These are phyloP conservation scores for Besnoitia besnoiti DNA, from an alignment of 169 alveolate genomes.

Conservation along the genomic window DNA sequence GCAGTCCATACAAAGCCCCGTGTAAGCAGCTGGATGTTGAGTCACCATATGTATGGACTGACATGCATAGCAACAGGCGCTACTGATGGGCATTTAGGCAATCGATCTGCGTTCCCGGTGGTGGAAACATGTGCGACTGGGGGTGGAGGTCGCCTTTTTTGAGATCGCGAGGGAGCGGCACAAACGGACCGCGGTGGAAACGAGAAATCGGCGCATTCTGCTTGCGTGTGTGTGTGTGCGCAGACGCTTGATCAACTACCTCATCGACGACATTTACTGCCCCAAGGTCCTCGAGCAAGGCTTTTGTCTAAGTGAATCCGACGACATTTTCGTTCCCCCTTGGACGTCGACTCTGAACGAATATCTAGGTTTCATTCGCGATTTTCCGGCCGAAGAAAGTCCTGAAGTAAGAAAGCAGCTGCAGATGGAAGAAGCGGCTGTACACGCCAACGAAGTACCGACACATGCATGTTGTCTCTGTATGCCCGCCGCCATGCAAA, in stretches of 20 bases:
- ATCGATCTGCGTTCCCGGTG: too few relatives aligned
- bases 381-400: slow-evolving; percentile 82
- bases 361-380: slow-evolving; percentile 82
- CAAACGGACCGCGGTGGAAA: too few relatives aligned
- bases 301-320: slow-evolving; percentile 83
- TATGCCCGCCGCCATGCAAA: not conserved
- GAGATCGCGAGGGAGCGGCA: too few relatives aligned
- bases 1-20: too few relatives aligned
- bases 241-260: slow-evolving; percentile 76
- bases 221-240: not conserved
- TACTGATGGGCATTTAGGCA: too few relatives aligned
- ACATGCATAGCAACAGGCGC: too few relatives aligned
- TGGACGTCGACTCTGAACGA: slow-evolving; percentile 78
- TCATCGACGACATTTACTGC: slow-evolving; percentile 87
- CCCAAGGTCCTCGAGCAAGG: slow-evolving; percentile 85
- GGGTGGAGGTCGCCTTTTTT: too few relatives aligned
- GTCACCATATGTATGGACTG: too few relatives aligned
- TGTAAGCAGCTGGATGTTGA: too few relatives aligned
- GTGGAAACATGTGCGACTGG: too few relatives aligned
- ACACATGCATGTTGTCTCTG: not conserved
- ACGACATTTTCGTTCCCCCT: slow-evolving; percentile 83
- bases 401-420: slow-evolving; percentile 86
- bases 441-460: not conserved
- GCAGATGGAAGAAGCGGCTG: not conserved
- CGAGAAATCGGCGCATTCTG: too few relatives aligned